Base-by-base conservation (phyloP, 139 green algal species). In the Klebsormidium nitens region DNA sequence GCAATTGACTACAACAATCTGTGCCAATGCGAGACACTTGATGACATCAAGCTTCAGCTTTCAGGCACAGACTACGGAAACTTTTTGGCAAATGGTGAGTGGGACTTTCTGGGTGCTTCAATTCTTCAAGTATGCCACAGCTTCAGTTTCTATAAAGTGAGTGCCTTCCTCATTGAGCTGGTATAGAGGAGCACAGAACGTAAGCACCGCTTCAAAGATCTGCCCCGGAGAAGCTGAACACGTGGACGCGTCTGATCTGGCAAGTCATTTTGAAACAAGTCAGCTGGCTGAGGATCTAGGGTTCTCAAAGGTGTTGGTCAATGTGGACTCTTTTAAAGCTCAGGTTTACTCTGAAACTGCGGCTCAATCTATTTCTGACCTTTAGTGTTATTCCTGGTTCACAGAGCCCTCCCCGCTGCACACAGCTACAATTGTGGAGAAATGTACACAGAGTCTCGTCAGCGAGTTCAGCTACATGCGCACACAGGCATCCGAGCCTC, bases 41-140 rank as follows among this genome's bases (percentile, higher is more conserved):
- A 99, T 0, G 94, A 99, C 70, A 93, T 99, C 47, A 98, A 98
- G 82, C 83, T 99, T 2, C 91, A 98, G 72, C 73, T 99, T 85
- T 89, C 83, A 3, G 84, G 86, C 5, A 93, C 91, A 2, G 93
- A 97, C 68, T 99, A 98, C 74, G 89, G 86, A 0, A 38, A 81
- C 2, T 96, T 95, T 74, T 50, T 99, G 35, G 84, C 87, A 5
- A 95, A 98, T n/a, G n/a, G n/a, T n/a, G n/a, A n/a, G n/a, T n/a
- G n/a, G n/a, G n/a, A n/a, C n/a, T n/a, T n/a, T n/a, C n/a, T n/a
- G n/a, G n/a, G n/a, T n/a, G n/a, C n/a, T n/a, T n/a, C n/a, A n/a
- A n/a, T n/a, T n/a, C n/a, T n/a, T n/a, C n/a, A n/a, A n/a, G n/a
- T n/a, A n/a, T n/a, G n/a, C n/a, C n/a, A n/a, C n/a, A n/a, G n/a